A percentile compares a stretch with the other conserved stretches of the same genome.
These are phyloP conservation scores for Gossypium lobatum DNA, from an alignment of 441 rosid species.

Conservation along the genomic window DNA sequence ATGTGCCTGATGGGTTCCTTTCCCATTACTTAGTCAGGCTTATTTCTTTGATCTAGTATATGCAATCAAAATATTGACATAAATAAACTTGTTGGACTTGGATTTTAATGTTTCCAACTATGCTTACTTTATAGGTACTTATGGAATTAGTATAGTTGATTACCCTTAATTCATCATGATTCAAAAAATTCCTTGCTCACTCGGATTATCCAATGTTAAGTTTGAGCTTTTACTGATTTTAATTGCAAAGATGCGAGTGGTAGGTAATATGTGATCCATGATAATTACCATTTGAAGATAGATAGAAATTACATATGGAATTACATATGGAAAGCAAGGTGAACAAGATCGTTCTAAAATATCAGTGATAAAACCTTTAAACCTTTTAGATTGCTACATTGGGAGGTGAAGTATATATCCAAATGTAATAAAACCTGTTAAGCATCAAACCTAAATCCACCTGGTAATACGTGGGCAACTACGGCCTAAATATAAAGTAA, in stretches of 20 bases:
- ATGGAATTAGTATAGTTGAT: neutral
- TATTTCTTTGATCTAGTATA: neutral
- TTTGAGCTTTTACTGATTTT: neutral
- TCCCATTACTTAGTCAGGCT: neutral
- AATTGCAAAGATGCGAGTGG: neutral
- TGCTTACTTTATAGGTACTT: neutral
- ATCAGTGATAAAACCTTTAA: neutral
- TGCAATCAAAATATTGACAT: neutral
- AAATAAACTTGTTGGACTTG: neutral
- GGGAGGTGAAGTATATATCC: neutral
- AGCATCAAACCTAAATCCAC: neutral
- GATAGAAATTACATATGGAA: neutral
- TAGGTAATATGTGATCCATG: neutral
- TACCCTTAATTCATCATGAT: neutral
- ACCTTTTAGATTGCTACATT: neutral
- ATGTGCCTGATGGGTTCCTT: neutral
- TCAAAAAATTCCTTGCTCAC: neutral
- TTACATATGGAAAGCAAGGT: neutral
- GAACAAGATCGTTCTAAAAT: neutral
- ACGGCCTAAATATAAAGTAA: neutral
- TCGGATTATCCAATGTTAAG: neutral
- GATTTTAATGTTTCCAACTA: neutral
- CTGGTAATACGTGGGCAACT: neutral
- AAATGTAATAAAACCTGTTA: neutral
- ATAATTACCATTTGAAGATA: neutral